Evolutionary conservation across 2,329 filamentous ascomycete genomes (phyloP), one percentile per base, ranked within the genome.

Genomic region (Aaosphaeria pasadenensis): DNA sequence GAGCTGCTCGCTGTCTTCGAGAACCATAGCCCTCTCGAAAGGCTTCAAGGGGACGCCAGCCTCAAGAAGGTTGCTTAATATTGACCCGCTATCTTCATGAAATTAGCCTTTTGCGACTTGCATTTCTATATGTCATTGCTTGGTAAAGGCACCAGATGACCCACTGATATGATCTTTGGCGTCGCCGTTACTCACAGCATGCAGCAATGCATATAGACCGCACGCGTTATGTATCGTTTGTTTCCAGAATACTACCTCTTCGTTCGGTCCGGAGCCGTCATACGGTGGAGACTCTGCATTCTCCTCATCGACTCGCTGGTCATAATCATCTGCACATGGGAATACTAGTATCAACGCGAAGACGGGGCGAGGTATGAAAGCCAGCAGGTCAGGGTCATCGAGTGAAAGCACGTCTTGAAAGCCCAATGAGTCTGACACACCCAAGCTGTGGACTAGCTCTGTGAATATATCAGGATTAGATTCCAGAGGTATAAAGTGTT

Each of bases 211-310:
- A 76, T 96, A 96, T 40, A 96, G 74, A 0, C 92, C 92, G 69
- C 92, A 97, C 1, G 92, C 90, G 67, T 97, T 95, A 51, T 88
- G 82, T 60, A 97, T 96, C 0, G 91, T 97, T 75, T 97, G 92
- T 59, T 84, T 88, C 78, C 90, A 96, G 89, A 90, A 97, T 4
- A 95, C 64, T 0, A 95, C 87, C 1, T 86, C 85, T 62, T 95
- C 88, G 0, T 57, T 61, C 1, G 78, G 71, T 1, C 89, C 89
- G 7, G 74, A 77, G 42, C 84, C 85, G 0, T 66, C 64, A 73
- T 95, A 95, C 28, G 82, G 79, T 1, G 74, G 55, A 29, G 75
- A 72, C 7, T 75, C 63, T 32, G 72, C 72, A 69, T 96, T 91
- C 74, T 95, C 90, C 13, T 80, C 75, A 46, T 78, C 69, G 11